Base-by-base conservation (phyloP, 2,329 filamentous ascomycete species). In the Leptosphaerulina australis region DNA sequence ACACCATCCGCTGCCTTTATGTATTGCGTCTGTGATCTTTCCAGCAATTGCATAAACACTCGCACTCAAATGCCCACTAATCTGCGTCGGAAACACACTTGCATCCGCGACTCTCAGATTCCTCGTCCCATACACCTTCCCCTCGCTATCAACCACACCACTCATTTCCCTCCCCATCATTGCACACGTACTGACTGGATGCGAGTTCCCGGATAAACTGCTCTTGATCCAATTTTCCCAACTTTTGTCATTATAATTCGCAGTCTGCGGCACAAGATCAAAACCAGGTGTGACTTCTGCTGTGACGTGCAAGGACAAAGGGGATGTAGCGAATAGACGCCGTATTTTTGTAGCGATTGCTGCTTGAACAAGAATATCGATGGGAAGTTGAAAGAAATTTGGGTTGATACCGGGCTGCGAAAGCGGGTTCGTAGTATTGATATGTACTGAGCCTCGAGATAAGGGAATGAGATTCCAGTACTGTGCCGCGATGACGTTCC, bases 351-450 rank as follows among this genome's bases (percentile, higher is more conserved):
- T 60, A 17, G 71, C 69, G 3, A 62, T 61, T 2, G 64, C 68
- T 2, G 70, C 61, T 52, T 75, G 73, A 6, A 73, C 57, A 5
- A 57, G 50, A 2, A 62, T 50, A 44, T 78, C 75, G 24, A 72
- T 70, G 2, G 72, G 68, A 8, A 77, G 64, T 40, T 72, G 68
- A 56, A 77, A 72, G 57, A 74, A 77, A 39, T 72, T 72, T 2
- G 76, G 75, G 46, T 78, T 63, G 56, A 79, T 74, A 12, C 30
- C 40, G 0, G 78, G 76, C 5, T 67, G 54, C 26, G 70, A 50
- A 15, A 68, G 62, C 2, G 70, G 68, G 14, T 74, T 63, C 7
- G 64, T 22, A 1, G 63, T 60, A 11, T 55, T 50, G 36, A 73
- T 67, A 49, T 72, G 70, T 12, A 74, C 56, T 28, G 51, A 60